phyloP scores from a whole-genome alignment of 1,139 yeast species.

The Pichia sp. region DNA sequence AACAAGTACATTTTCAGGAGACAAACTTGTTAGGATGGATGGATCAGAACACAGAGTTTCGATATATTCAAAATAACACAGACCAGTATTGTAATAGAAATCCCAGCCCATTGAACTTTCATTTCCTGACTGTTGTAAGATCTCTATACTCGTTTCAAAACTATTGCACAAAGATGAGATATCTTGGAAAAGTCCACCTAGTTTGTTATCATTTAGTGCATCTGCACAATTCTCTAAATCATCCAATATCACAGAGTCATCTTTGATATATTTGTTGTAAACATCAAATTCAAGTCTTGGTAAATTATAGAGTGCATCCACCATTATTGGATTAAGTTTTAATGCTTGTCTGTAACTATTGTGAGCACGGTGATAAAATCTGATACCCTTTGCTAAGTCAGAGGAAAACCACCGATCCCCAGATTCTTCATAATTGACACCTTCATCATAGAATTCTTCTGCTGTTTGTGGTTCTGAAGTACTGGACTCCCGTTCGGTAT shows the following conservation, averaged over 20 bases:
- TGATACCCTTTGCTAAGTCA: constrained; percentile 49
- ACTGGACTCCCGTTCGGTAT: neutral
- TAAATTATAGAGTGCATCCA: constrained; percentile 48
- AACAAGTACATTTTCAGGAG: constrained; percentile 19
- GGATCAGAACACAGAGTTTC: constrained; percentile 35
- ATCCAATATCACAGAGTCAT: constrained; percentile 42
- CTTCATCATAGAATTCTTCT: constrained; percentile 48
- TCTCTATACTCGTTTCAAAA: constrained; percentile 39
- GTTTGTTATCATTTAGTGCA: constrained; percentile 32
- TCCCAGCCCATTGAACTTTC: constrained; percentile 31
- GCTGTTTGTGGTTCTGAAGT: constrained; percentile 35
- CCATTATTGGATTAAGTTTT: constrained; percentile 22
- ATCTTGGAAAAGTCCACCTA: constrained; percentile 39
- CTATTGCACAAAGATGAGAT: constrained; percentile 37
- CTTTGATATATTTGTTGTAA: constrained; percentile 41
- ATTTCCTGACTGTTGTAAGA: constrained; percentile 23
- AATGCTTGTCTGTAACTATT: constrained; percentile 37
- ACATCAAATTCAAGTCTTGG: constrained; percentile 50
- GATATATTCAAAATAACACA: constrained; percentile 47
- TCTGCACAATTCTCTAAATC: constrained; percentile 43
- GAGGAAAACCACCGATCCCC: constrained; percentile 61
- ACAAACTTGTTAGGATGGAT: neutral
- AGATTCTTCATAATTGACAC: constrained; percentile 50
- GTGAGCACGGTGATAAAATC: constrained; percentile 54
- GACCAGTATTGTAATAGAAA: constrained; percentile 44